Conservation (phyloP, 345 rosid species). For the Eucalyptus camaldulensis region DNA sequence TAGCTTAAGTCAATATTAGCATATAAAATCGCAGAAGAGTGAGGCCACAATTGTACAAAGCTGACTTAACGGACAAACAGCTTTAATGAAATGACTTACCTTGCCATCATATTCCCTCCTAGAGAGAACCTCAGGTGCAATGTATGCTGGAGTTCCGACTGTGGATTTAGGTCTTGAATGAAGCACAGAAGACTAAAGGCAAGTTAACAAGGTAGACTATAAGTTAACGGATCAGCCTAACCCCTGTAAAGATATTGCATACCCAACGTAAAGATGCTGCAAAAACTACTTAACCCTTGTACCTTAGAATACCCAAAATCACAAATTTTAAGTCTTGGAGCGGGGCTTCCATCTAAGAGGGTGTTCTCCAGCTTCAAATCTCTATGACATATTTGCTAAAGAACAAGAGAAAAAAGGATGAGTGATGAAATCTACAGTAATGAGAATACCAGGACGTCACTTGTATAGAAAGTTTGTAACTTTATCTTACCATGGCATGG, state of each 20-base stretch:
- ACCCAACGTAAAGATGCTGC: neutral
- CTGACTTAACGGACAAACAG: neutral
- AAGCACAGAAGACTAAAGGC: constrained; percentile 30
- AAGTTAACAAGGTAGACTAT: neutral
- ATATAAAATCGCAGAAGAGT: neutral
- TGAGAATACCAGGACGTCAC: neutral
- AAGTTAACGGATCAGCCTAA: neutral
- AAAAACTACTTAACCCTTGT: neutral
- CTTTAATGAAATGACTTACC: constrained; percentile 5
- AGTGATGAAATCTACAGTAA: neutral
- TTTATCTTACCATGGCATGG: constrained; percentile 49
- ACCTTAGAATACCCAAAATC: constrained; percentile 89
- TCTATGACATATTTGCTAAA: constrained; percentile 68
- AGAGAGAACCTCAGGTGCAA: constrained; percentile 42
- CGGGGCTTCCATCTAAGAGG: constrained; percentile 80
- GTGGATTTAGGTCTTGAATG: constrained; percentile 52
- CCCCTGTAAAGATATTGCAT: neutral
- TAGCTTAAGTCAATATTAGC: neutral
- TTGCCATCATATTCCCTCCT: constrained; percentile 48
- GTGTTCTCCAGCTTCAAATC: constrained; percentile 86
- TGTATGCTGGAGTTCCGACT: constrained; percentile 50
- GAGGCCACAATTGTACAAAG: neutral
- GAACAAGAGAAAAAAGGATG: neutral
- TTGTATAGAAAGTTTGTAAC: neutral
- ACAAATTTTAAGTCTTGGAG: constrained; percentile 75